Evolutionary conservation across 192 early-diverging fungal genomes (phyloP).

Genomic region (Coemansia erecta): DNA sequence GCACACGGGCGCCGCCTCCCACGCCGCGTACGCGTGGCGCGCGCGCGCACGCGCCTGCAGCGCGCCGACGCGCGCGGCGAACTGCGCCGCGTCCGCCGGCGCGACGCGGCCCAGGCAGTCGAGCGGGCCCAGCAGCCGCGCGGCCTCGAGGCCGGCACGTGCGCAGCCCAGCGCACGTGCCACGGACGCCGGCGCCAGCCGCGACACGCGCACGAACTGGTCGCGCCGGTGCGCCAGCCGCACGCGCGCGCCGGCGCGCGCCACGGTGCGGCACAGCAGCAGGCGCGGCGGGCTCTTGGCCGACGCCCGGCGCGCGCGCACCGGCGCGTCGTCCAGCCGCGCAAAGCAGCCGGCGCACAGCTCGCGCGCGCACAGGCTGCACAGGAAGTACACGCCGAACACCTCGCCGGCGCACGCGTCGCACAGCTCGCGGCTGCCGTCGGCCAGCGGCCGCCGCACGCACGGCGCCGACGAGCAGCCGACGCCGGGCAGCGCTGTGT

Average conservation of each 20-base stretch:
- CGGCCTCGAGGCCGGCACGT: neutral
- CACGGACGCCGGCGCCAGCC: conserved; percentile 9
- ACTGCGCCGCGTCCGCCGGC: conserved; percentile 14
- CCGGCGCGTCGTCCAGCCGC: conserved; percentile 21
- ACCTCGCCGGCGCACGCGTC: conserved; percentile 54
- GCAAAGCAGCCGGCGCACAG: conserved; percentile 49
- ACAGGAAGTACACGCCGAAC: conserved; percentile 44
- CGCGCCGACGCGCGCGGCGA: conserved; percentile 4
- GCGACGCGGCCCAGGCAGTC: conserved; percentile 5
- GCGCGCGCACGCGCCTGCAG: conserved; percentile 34
- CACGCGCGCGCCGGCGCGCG: neutral
- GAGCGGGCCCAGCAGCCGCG: no score
- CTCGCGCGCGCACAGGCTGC: conserved; percentile 42
- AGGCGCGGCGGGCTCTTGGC: neutral
- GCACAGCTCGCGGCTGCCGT: conserved; percentile 48
- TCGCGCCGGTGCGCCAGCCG: conserved; percentile 4
- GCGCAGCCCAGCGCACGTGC: neutral
- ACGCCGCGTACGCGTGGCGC: conserved; percentile 21
- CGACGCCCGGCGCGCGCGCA: neutral
- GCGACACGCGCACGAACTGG: conserved; percentile 30
- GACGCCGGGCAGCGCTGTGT: conserved; percentile 11
- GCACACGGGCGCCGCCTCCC: conserved; percentile 33
- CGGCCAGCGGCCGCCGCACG: conserved; percentile 5
- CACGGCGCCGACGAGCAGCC: conserved; percentile 31
- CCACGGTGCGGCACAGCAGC: neutral